A percentile compares a stretch with the other conserved stretches of the same genome.
Evolutionary conservation across 495 filamentous ascomycete genomes (phyloP).

Genomic region (Bathelium albidoporum): DNA sequence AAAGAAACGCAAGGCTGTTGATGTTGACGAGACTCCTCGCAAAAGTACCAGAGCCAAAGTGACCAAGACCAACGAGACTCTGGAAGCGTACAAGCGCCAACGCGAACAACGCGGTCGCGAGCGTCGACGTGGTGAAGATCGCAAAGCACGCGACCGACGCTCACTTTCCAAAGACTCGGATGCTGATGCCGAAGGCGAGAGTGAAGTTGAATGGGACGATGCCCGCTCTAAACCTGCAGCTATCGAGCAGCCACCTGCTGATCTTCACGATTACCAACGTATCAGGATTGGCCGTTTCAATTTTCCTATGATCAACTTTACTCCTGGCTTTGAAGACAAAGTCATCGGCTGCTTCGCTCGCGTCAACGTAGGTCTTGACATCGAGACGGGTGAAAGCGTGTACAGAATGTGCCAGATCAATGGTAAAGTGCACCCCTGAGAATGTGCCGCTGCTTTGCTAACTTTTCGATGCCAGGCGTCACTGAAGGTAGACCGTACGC

Average conservation of each 20-base stretch:
- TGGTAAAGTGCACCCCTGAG: conserved; percentile 38
- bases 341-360: conserved; percentile 72
- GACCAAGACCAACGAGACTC: conserved; percentile 34
- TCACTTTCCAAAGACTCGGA: conserved; percentile 36
- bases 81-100: conserved; percentile 74
- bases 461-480: conserved; percentile 46
- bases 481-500: conserved; percentile 68
- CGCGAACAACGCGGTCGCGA: conserved; percentile 75
- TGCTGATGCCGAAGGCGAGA: conserved; percentile 63
- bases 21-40: conserved; percentile 60
- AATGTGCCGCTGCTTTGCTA: background rate
- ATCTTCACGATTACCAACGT: conserved; percentile 71
- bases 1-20: conserved; percentile 72
- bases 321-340: conserved; percentile 73
- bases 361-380: conserved; percentile 64
- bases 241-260: conserved; percentile 51
- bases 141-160: conserved; percentile 40
- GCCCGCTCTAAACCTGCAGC: conserved; percentile 35
- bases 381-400: conserved; percentile 53
- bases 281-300: conserved; percentile 69
- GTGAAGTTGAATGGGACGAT: conserved; percentile 67
- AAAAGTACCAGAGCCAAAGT: conserved; percentile 78
- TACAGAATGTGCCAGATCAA: conserved; percentile 85
- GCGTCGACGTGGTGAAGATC: conserved; percentile 58
- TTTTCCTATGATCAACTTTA: conserved; percentile 80